Evolutionary conservation across 1,139 yeast species (phyloP).

Genomic region (Hemisphaericaspora subhashii): DNA sequence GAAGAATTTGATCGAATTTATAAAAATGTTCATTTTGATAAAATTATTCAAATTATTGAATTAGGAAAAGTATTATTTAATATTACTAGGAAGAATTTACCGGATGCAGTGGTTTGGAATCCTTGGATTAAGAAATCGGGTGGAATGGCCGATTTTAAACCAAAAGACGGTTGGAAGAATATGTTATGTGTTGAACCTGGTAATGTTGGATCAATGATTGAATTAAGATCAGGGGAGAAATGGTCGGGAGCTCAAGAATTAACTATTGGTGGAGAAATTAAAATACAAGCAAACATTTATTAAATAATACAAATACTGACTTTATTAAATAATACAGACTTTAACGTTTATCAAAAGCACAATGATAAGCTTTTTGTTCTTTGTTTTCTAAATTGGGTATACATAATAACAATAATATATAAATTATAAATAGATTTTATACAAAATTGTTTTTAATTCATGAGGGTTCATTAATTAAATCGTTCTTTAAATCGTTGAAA

Average conservation of each 20-base stretch:
- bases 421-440: too few species aligned
- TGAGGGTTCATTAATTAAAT: constrained; percentile 21
- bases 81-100: constrained; percentile 63
- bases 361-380: too few species aligned
- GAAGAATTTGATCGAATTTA: constrained; percentile 88
- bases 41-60: constrained; percentile 63
- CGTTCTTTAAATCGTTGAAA: constrained; percentile 32
- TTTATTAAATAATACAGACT: not conserved
- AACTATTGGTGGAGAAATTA: constrained; percentile 44
- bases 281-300: constrained; percentile 44
- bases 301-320: too few species aligned
- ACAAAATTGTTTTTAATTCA: too few species aligned
- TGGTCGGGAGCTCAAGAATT: constrained; percentile 56
- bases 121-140: constrained; percentile 86
- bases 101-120: constrained; percentile 96
- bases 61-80: constrained; percentile 70
- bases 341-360: not conserved
- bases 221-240: constrained; percentile 61
- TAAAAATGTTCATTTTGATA: constrained; percentile 54
- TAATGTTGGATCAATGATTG: constrained; percentile 66
- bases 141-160: constrained; percentile 84
- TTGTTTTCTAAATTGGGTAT: too few species aligned
- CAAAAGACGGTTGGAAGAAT: constrained; percentile 75
- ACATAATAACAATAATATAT: not conserved
- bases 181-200: constrained; percentile 98